Percentiles rank a stretch among this genome's conserved stretches.
Conservation (phyloP, 2,329 filamentous ascomycete genomes). For the Tolypocladium nubicola region DNA sequence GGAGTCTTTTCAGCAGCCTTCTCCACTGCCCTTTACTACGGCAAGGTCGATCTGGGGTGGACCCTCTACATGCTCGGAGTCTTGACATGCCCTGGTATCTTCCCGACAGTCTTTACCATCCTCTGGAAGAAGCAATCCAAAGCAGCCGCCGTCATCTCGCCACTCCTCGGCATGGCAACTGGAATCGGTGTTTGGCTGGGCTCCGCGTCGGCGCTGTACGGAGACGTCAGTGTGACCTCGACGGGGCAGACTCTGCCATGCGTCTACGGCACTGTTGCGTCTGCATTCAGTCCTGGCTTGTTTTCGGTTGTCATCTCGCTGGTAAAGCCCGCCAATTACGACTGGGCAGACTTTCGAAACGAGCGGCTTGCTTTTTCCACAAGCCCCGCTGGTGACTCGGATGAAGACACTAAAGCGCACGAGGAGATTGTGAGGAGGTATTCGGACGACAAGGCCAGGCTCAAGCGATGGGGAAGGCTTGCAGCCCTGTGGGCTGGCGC, state of each 20-base stretch:
- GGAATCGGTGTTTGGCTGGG: conserved; percentile 43
- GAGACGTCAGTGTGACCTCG: conserved; percentile 33
- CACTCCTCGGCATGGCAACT: conserved; percentile 36
- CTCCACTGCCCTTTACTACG: conserved; percentile 25
- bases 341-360: conserved; percentile 28
- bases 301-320: conserved; percentile 37
- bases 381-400: conserved; percentile 6
- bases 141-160: conserved; percentile 36
- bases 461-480: conserved; percentile 35
- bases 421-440: conserved; percentile 15
- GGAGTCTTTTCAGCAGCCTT: conserved; percentile 24
- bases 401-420: conserved; percentile 11
- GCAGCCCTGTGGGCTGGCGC: conserved; percentile 34
- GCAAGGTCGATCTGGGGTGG: conserved; percentile 42
- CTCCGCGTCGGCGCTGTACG: conserved; percentile 32
- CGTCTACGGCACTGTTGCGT: conserved; percentile 35
- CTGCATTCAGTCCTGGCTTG: conserved; percentile 26
- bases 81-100: conserved; percentile 40
- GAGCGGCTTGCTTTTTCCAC: conserved; percentile 28
- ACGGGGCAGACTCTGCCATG: conserved; percentile 38
- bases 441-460: conserved; percentile 18
- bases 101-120: conserved; percentile 41
- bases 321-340: conserved; percentile 28
- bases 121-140: conserved; percentile 40
- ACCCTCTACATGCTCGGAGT: conserved; percentile 44